Evolutionary conservation across 768 basidiomycete genomes (phyloP).

Genomic region (Cyclocybe aegerita): DNA sequence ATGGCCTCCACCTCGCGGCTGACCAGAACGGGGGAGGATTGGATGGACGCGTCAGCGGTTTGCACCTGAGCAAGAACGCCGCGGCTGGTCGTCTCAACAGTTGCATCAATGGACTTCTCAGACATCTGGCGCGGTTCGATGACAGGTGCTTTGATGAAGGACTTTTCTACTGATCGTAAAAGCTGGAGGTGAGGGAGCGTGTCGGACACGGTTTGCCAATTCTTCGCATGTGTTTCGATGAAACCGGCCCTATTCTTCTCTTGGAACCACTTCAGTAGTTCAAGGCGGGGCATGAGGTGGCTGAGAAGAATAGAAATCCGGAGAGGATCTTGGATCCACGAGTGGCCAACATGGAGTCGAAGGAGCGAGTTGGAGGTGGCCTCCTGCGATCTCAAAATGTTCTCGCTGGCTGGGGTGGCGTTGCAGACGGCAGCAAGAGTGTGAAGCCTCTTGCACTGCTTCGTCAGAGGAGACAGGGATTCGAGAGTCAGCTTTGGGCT

Average conservation of each 20-base stretch:
- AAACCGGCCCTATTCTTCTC: constrained; percentile 74
- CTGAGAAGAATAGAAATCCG: constrained; percentile 71
- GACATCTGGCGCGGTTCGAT: constrained; percentile 27
- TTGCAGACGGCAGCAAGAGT: constrained; percentile 67
- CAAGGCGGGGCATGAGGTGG: constrained; percentile 72
- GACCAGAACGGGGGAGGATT: constrained; percentile 34
- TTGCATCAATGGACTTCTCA: constrained; percentile 51
- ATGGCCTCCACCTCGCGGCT: constrained; percentile 33
- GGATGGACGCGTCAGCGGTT: constrained; percentile 31
- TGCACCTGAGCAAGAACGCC: constrained; percentile 30
- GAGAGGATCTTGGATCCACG: constrained; percentile 68
- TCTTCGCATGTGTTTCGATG: constrained; percentile 62
- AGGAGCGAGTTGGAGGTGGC: constrained; percentile 65
- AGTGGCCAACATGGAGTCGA: constrained; percentile 76
- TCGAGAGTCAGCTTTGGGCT: constrained; percentile 62
- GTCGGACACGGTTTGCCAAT: constrained; percentile 70
- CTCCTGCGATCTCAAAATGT: constrained; percentile 43
- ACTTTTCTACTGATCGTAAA: constrained; percentile 62
- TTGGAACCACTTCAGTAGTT: constrained; percentile 73
- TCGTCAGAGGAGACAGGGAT: constrained; percentile 57
- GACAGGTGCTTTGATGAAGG: constrained; percentile 26
- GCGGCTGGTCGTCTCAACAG: constrained; percentile 27
- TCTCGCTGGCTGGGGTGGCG: constrained; percentile 45
- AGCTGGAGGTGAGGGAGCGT: constrained; percentile 72
- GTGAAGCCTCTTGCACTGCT: constrained; percentile 59